phyloP scores from a whole-genome alignment of 768 basidiomycete species.

The Suillus occidentalis region DNA sequence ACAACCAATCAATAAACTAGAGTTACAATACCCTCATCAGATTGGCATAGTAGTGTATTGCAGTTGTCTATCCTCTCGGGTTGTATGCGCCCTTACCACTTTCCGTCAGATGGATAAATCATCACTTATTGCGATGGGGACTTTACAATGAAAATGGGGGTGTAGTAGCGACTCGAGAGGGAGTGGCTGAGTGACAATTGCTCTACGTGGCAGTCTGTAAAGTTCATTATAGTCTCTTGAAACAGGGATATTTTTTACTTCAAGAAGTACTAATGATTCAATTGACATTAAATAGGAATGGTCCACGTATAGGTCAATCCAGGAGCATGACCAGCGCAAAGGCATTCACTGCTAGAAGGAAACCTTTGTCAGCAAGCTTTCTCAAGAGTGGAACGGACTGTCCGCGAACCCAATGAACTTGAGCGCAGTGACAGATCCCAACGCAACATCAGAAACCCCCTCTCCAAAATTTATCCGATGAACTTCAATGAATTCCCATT shows the following conservation, averaged over 20 bases:
- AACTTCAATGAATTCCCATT: conserved; percentile 76
- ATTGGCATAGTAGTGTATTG: no score
- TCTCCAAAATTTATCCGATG: conserved; percentile 62
- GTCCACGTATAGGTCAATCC: conserved; percentile 5
- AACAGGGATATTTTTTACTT: not conserved
- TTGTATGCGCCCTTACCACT: no score
- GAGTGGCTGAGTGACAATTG: no score
- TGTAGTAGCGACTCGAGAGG: no score
- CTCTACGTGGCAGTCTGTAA: no score
- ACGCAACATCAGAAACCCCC: conserved; percentile 37
- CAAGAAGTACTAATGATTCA: conserved; percentile 15
- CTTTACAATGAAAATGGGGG: no score
- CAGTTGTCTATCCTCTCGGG: no score
- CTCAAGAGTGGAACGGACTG: conserved; percentile 1
- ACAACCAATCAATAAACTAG: no score
- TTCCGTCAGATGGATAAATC: no score
- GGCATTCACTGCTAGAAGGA: conserved; percentile 51
- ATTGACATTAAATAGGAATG: conserved; percentile 1
- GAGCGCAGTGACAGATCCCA: conserved; percentile 71
- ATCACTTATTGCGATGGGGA: no score
- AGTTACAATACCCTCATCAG: no score
- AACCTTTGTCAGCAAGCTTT: conserved; percentile 50
- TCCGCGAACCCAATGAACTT: conserved; percentile 72
- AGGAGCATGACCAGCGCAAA: conserved; percentile 3
- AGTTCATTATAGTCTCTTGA: no score